These are phyloP conservation scores for Pleurotus salmoneostramineus DNA, from an alignment of 768 basidiomycete species.

Conservation along the genomic window DNA sequence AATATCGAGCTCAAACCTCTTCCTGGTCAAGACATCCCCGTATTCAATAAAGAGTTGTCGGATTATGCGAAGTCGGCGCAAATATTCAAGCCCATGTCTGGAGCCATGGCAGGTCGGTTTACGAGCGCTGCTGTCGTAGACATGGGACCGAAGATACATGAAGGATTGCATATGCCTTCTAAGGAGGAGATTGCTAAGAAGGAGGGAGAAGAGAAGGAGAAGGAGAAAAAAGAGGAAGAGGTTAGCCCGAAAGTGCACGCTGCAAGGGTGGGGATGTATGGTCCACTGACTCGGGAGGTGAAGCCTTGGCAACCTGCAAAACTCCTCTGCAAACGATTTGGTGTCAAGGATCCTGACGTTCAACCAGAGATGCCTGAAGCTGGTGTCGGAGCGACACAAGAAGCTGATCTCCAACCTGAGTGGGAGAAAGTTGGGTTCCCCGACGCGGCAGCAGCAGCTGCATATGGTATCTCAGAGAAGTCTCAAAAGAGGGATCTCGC, in stretches of 20 bases:
- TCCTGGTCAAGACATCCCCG: conserved; percentile 57
- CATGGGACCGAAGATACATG: conserved; percentile 51
- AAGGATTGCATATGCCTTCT: conserved; percentile 65
- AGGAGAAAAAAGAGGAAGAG: conserved; percentile 46
- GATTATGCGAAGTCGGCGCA: conserved; percentile 86
- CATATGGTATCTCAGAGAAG: conserved; percentile 9
- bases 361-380: conserved; percentile 36
- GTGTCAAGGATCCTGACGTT: conserved; percentile 83
- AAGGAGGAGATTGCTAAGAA: conserved; percentile 39
- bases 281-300: conserved; percentile 75
- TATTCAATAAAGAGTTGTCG: conserved; percentile 76
- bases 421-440: not conserved
- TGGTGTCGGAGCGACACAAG: conserved; percentile 8
- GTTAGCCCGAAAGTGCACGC: conserved; percentile 79
- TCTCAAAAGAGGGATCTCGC: conserved; percentile 48
- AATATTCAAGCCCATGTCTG: conserved; percentile 88
- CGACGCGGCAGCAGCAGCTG: conserved; percentile 12
- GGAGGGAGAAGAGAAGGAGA: conserved; percentile 28
- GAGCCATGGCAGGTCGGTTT: conserved; percentile 94
- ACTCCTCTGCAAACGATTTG: conserved; percentile 90
- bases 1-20: conserved; percentile 47
- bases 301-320: conserved; percentile 77
- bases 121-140: conserved; percentile 78
- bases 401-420: not conserved
- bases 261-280: conserved; percentile 86